phyloP scores from a whole-genome alignment of 2,329 filamentous ascomycete genomes.

The Sporothrix globosa region DNA sequence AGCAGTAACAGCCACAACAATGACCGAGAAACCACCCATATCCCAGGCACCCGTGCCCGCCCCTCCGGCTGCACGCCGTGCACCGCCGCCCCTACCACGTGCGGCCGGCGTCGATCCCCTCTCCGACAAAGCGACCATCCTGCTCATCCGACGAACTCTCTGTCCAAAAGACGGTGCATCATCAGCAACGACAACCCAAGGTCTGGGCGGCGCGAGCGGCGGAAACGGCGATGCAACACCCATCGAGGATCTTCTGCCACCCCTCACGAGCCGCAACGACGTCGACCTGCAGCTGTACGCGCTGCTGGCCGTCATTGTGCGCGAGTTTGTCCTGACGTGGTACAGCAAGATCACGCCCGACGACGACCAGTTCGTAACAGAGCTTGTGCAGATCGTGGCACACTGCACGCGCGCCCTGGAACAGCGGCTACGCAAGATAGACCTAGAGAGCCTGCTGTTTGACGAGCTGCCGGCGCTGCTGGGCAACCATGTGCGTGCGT shows the following conservation, averaged over 20 bases:
- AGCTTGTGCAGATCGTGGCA: conserved; percentile 87
- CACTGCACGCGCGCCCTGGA: conserved; percentile 89
- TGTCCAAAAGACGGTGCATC: conserved; percentile 66
- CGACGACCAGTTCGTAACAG: conserved; percentile 81
- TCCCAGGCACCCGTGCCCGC: conserved; percentile 29
- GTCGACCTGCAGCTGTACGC: conserved; percentile 93
- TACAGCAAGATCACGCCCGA: conserved; percentile 92
- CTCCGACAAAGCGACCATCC: conserved; percentile 76
- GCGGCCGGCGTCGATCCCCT: conserved; percentile 54
- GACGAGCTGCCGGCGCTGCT: conserved; percentile 86
- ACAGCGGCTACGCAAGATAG: conserved; percentile 78
- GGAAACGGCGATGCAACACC: conserved; percentile 50
- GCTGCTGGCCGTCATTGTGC: conserved; percentile 83
- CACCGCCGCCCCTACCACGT: conserved; percentile 36
- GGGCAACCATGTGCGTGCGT: conserved; percentile 78
- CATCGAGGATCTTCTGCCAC: conserved; percentile 82
- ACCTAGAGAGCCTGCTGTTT: conserved; percentile 78
- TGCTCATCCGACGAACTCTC: conserved; percentile 80
- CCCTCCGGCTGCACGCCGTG: conserved; percentile 28
- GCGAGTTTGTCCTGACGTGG: conserved; percentile 91
- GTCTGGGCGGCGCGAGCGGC: not conserved
- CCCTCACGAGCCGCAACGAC: conserved; percentile 90
- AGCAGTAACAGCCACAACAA: not conserved
- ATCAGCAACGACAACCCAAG: not conserved
- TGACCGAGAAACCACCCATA: not conserved